Evolutionary conservation across 2,329 filamentous ascomycete genomes (phyloP).

Genomic region (Phaeosphaeriaceae sp.): DNA sequence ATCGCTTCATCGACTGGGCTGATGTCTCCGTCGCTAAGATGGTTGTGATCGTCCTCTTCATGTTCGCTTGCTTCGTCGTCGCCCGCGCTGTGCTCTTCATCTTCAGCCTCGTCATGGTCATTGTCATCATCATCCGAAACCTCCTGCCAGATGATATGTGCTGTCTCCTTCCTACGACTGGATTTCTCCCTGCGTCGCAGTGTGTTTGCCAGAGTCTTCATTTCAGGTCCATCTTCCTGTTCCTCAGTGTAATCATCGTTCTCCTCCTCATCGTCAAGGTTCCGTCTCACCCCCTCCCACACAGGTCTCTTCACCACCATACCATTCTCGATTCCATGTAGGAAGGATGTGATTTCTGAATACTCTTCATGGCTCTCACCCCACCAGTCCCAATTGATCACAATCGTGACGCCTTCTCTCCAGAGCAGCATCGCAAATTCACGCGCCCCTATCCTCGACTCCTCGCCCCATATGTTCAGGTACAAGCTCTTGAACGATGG

Average conservation of each 20-base stretch:
- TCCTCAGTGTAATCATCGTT: no score
- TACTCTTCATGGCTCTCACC: conserved; percentile 8
- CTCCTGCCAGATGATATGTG: not conserved
- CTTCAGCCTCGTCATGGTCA: not conserved
- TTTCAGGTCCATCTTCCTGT: no score
- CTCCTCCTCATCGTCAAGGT: not conserved
- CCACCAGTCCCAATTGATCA: conserved; percentile 11
- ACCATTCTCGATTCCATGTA: conserved; percentile 6
- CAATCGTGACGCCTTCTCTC: conserved; percentile 15
- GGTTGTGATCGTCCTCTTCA: not conserved
- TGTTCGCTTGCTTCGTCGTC: not conserved
- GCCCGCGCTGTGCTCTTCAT: not conserved
- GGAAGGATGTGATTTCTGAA: conserved; percentile 9
- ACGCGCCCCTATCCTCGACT: conserved; percentile 9
- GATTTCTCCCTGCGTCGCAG: not conserved
- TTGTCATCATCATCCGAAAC: not conserved
- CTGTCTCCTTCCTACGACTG: not conserved
- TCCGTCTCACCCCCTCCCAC: not conserved
- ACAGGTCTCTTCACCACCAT: not conserved
- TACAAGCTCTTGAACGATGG: conserved; percentile 22
- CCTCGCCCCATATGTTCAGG: conserved; percentile 27
- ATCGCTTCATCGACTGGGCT: not conserved
- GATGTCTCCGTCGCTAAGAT: not conserved
- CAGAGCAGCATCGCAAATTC: conserved; percentile 19
- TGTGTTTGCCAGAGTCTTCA: not conserved